Evolutionary conservation across 2,329 filamentous ascomycete species (phyloP).

Genomic region (Botrytis byssoidea): DNA sequence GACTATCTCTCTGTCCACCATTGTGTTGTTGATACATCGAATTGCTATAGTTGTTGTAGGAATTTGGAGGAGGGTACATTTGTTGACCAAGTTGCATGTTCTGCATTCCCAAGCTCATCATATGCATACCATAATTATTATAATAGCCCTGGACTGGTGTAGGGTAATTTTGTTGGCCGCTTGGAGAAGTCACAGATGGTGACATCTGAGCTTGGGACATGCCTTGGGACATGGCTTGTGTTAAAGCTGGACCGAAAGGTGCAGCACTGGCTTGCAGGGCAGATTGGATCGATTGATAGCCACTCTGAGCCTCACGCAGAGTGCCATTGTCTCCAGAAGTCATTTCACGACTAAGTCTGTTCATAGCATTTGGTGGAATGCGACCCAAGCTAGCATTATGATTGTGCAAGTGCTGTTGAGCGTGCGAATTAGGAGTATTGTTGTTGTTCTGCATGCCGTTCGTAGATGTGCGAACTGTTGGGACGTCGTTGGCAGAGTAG

Average conservation of each 20-base stretch:
- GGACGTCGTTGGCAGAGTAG: constrained; percentile 86
- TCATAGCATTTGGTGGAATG: constrained; percentile 65
- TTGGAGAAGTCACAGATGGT: constrained; percentile 34
- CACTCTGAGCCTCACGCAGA: constrained; percentile 46
- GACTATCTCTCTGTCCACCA: constrained; percentile 65
- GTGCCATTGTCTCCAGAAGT: constrained; percentile 36
- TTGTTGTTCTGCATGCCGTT: constrained; percentile 34
- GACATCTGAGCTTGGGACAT: constrained; percentile 35
- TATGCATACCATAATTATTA: constrained; percentile 49
- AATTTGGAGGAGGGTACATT: constrained; percentile 56
- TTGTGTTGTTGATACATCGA: constrained; percentile 35
- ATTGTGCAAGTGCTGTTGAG: constrained; percentile 60
- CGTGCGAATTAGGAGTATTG: constrained; percentile 53
- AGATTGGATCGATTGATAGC: constrained; percentile 63
- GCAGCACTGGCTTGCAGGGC: constrained; percentile 76
- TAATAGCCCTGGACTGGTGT: constrained; percentile 38
- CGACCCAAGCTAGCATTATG: constrained; percentile 82
- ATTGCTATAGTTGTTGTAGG: constrained; percentile 45
- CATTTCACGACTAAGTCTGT: constrained; percentile 72
- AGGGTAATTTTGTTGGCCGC: constrained; percentile 33
- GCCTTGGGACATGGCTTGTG: constrained; percentile 44
- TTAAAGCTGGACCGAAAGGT: constrained; percentile 69
- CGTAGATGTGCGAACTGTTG: constrained; percentile 66
- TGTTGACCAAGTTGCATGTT: constrained; percentile 57
- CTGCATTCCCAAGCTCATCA: constrained; percentile 67